Base-by-base conservation (phyloP, 345 rosid species). In the Gossypium raimondii region DNA sequence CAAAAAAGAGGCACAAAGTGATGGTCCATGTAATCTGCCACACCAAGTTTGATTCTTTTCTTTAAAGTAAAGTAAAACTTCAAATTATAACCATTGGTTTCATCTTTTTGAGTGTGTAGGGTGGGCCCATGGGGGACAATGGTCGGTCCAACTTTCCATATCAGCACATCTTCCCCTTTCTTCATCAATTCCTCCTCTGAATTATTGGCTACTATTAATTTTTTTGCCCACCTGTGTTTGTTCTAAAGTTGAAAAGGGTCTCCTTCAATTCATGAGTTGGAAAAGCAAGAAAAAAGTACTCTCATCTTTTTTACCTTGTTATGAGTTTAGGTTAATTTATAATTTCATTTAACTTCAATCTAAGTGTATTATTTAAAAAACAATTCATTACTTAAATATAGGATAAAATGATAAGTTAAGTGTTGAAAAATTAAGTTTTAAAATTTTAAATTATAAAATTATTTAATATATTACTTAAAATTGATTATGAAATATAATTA, bases 11-110 rank as follows among this genome's bases (percentile, higher is more conserved):
- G 52, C 59, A 45, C 29, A n/a, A 58, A 27, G 70, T 10, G 52
- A 51, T 55, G 58, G 48, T 58, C 56, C 59, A 45, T 2, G 25
- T 22, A 67, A 70, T 34, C 65, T 29, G 77, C 75, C 82, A 82
- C 83, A 77, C 78, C 83, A 65, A 66, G n/a, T 70, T 80, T 75
- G 6, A 61, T 22, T 24, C 62, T 12, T 82, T 78, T 76, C 68
- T 70, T 59, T 1, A 20, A 58, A 44, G 80, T 57, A 79, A 81
- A 65, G 34, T 3, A 52, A 7, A 4, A 74, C 72, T 57, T 10
- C 11, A 22, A 57, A 57, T 57, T 3, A 10, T 11, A 57, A 11
- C n/a, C 64, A 25, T 25, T 59, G 38, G 16, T 59, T 24, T 24
- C 64, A 24, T 59, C 41, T 59, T 24, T 59, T 58, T 25, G 17